Conservation (phyloP, 768 basidiomycete genomes). For the Rhodocollybia butyracea region DNA sequence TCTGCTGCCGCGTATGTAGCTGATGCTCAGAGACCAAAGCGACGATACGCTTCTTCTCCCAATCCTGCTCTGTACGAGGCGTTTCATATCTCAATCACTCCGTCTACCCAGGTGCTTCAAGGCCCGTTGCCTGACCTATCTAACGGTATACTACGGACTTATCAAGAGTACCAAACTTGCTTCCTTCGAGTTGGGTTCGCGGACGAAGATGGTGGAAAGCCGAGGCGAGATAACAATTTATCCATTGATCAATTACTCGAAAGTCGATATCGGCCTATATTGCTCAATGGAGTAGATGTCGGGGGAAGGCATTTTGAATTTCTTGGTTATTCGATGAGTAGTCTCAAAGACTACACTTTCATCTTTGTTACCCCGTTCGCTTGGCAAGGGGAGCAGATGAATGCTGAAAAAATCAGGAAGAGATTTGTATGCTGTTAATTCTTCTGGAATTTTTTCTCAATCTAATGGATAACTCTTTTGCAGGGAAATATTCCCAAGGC, state of each 20-base stretch:
- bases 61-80: constrained; percentile 2
- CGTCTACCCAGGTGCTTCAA: constrained; percentile 1
- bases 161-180: constrained; percentile 26
- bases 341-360: constrained; percentile 45
- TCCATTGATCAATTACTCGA: constrained; percentile 29
- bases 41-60: not conserved
- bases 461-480: not conserved
- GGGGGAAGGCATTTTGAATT: constrained; percentile 44
- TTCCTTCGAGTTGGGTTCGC: constrained; percentile 48
- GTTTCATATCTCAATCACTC: constrained; percentile 2
- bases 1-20: not conserved
- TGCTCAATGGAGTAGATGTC: constrained; percentile 31
- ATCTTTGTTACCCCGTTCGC: constrained; percentile 45
- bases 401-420: not conserved
- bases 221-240: constrained; percentile 27
- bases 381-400: not conserved
- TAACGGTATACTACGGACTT: constrained; percentile 1
- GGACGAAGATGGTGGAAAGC: constrained; percentile 40
- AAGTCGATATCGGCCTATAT: constrained; percentile 28
- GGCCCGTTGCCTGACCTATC: constrained; percentile 6
- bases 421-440: not conserved
- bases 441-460: too few species aligned
- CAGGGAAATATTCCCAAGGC: constrained; percentile 7
- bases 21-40: not conserved
- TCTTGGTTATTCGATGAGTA: constrained; percentile 53